Evolutionary conservation across 2,329 filamentous ascomycete species (phyloP).

Genomic region (Aspergillus puulaauensis): DNA sequence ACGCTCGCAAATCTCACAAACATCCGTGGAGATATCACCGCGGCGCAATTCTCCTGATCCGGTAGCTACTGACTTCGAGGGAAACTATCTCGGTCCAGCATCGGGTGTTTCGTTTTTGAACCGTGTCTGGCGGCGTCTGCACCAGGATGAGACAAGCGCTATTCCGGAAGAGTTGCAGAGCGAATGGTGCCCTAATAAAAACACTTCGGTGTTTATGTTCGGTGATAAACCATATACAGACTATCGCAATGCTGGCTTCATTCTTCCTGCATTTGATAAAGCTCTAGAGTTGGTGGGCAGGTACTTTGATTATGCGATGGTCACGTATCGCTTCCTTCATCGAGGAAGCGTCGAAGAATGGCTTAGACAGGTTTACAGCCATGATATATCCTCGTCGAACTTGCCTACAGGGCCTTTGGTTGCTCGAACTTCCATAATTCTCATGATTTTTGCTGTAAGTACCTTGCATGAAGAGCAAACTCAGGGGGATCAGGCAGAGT

Average conservation of each 20-base stretch:
- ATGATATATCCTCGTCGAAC: slow-evolving; percentile 36
- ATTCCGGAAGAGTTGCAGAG: slow-evolving; percentile 29
- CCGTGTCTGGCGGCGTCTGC: slow-evolving; percentile 66
- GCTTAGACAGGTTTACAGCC: slow-evolving; percentile 42
- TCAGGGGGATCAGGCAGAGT: slow-evolving; percentile 24
- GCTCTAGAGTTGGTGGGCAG: slow-evolving; percentile 49
- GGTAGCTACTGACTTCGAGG: slow-evolving; percentile 51
- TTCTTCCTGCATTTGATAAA: slow-evolving; percentile 41
- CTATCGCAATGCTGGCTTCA: slow-evolving; percentile 32
- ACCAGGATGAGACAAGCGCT: slow-evolving; percentile 51
- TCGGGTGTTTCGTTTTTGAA: slow-evolving; percentile 58
- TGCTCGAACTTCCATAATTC: slow-evolving; percentile 49
- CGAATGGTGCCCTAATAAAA: slow-evolving; percentile 34
- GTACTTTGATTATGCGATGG: slow-evolving; percentile 62
- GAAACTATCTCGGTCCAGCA: slow-evolving; percentile 57
- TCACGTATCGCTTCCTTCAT: slow-evolving; percentile 60
- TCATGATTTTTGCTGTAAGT: slow-evolving; percentile 51
- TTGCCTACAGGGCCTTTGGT: slow-evolving; percentile 44
- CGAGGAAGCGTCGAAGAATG: slow-evolving; percentile 53
- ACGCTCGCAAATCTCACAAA: slow-evolving; percentile 1
- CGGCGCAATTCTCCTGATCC: slow-evolving; percentile 46
- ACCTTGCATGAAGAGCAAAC: slow-evolving; percentile 48
- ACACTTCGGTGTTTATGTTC: slow-evolving; percentile 50
- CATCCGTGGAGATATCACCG: slow-evolving; percentile 22
- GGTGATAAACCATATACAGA: slow-evolving; percentile 52